phyloP scores from a whole-genome alignment of 1,284 basidiomycete species.

The Leccinum griseonigrum region DNA sequence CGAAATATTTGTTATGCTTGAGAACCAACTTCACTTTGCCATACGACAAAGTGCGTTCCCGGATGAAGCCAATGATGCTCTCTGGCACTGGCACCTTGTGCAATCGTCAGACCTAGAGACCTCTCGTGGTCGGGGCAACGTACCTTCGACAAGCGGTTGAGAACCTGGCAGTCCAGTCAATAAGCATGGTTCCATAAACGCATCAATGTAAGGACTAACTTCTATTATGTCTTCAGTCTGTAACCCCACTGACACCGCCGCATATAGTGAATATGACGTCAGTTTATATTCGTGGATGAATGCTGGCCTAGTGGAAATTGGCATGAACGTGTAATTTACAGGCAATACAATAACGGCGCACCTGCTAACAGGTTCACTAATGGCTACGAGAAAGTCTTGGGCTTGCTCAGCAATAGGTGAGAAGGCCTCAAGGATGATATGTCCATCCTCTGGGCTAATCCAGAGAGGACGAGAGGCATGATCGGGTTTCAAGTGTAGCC shows the following conservation, averaged over 20 bases:
- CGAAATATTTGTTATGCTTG: constrained; percentile 95
- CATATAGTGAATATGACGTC: constrained; percentile 96
- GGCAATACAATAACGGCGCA: constrained; percentile 41
- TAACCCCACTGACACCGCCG: constrained; percentile 96
- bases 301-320: constrained; percentile 68
- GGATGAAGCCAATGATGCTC: constrained; percentile 79
- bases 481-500: constrained; percentile 83
- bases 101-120: constrained; percentile 5
- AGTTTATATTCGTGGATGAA: constrained; percentile 99
- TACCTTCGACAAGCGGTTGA: constrained; percentile 86
- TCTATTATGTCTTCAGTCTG: constrained; percentile 99
- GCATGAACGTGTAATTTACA: constrained; percentile 33
- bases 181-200: constrained; percentile 15
- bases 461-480: constrained; percentile 89
- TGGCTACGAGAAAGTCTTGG: constrained; percentile 97
- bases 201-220: constrained; percentile 50
- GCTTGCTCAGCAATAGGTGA: constrained; percentile 97
- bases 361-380: constrained; percentile 99
- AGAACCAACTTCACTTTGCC: constrained; percentile 97
- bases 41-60: constrained; percentile 89
- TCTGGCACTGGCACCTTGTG: constrained; percentile 84
- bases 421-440: constrained; percentile 95
- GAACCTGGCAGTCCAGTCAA: constrained; percentile 48
- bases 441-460: constrained; percentile 92
- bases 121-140: constrained; percentile 16